phyloP scores from a whole-genome alignment of 129 eudicot species.

The Flaveria ramosissima region DNA sequence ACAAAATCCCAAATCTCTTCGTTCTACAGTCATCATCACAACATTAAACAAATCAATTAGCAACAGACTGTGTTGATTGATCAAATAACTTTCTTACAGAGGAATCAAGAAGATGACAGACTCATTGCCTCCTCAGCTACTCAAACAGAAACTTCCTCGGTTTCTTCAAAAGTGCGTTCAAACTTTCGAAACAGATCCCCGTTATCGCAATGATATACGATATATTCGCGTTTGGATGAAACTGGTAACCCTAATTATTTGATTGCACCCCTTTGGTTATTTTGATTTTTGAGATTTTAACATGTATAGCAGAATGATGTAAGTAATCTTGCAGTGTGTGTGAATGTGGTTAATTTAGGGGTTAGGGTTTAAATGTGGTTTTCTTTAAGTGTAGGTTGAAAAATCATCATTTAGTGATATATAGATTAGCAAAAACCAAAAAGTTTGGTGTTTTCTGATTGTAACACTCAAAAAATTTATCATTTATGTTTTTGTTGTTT shows the following conservation, averaged over 20 bases:
- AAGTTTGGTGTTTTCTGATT: constrained; percentile 5
- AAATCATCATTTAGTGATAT: background rate
- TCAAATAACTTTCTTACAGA: constrained; percentile 35
- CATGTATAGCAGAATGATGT: background rate
- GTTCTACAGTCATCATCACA: background rate
- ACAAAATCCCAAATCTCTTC: constrained; percentile 12
- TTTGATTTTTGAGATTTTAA: background rate
- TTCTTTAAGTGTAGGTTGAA: background rate
- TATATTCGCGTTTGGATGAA: constrained; percentile 90
- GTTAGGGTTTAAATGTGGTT: background rate
- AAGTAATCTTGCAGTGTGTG: background rate
- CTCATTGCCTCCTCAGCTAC: constrained; percentile 57
- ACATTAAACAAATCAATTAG: background rate
- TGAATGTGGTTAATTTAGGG: background rate
- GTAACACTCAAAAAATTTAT: constrained; percentile 5
- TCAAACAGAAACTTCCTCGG: constrained; percentile 83
- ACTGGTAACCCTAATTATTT: constrained; percentile 51
- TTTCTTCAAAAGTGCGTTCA: constrained; percentile 89
- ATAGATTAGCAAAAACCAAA: background rate
- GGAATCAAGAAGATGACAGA: constrained; percentile 72
- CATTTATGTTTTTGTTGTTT: constrained; percentile 21
- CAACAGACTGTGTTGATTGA: constrained; percentile 6
- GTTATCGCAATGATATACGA: constrained; percentile 71
- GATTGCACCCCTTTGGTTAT: background rate
- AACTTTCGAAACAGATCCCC: constrained; percentile 60